phyloP scores from a whole-genome alignment of 2,329 filamentous ascomycete genomes.

The Trichophyton rubrum region DNA sequence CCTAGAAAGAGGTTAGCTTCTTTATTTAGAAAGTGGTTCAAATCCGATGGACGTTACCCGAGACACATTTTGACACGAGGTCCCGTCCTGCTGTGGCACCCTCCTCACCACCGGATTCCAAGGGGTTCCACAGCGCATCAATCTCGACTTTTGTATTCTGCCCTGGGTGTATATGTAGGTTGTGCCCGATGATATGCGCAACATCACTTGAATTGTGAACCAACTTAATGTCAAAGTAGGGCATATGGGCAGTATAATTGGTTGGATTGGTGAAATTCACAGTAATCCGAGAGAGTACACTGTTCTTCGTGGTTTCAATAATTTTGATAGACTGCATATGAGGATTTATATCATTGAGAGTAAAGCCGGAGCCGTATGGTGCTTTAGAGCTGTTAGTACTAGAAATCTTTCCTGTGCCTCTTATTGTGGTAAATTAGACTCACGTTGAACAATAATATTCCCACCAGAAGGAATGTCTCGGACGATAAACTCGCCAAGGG shows the following conservation, averaged over 20 bases:
- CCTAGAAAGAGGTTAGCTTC: slow-evolving; percentile 31
- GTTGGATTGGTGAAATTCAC: slow-evolving; percentile 88
- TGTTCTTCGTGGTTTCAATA: slow-evolving; percentile 56
- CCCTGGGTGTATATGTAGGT: slow-evolving; percentile 54
- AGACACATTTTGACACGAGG: slow-evolving; percentile 74
- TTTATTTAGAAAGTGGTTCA: background rate
- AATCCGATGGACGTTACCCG: slow-evolving; percentile 38
- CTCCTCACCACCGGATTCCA: slow-evolving; percentile 46
- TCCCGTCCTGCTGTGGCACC: slow-evolving; percentile 54
- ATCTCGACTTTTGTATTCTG: slow-evolving; percentile 59
- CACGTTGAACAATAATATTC: slow-evolving; percentile 84
- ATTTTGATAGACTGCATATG: slow-evolving; percentile 61
- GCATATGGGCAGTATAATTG: slow-evolving; percentile 68
- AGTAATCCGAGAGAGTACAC: slow-evolving; percentile 56
- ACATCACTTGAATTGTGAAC: slow-evolving; percentile 60
- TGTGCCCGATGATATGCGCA: slow-evolving; percentile 57
- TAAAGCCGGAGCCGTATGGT: slow-evolving; percentile 45
- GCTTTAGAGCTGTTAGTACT: slow-evolving; percentile 36
- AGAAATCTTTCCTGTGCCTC: background rate
- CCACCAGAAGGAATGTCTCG: slow-evolving; percentile 75
- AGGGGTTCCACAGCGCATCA: slow-evolving; percentile 62
- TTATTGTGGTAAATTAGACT: slow-evolving; percentile 35
- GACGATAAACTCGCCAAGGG: slow-evolving; percentile 66
- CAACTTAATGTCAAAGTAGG: slow-evolving; percentile 65
- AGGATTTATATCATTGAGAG: slow-evolving; percentile 43